A percentile compares a stretch with the other conserved stretches of the same genome.
Conservation (phyloP, 225 moss, liverwort and hornwort genomes). For the Straminergon stramineum region DNA sequence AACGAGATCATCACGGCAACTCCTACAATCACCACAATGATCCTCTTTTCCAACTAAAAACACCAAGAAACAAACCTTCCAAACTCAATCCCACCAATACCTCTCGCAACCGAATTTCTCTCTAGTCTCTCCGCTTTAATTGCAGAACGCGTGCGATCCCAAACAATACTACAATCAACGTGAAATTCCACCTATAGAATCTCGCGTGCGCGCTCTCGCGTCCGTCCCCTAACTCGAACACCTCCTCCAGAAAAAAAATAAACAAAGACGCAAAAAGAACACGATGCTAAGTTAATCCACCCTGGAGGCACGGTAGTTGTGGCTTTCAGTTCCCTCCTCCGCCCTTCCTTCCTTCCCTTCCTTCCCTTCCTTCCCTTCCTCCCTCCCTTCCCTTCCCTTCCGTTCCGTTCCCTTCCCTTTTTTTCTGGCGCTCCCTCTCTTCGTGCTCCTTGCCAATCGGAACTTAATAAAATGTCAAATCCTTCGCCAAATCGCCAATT, state of each 20-base stretch:
- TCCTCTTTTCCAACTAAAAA: neutral
- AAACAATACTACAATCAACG: neutral
- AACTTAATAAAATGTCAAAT: neutral
- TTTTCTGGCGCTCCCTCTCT: neutral
- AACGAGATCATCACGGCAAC: neutral
- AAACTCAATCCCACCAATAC: neutral
- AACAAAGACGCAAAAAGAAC: neutral
- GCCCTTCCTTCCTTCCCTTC: neutral
- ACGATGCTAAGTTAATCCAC: neutral
- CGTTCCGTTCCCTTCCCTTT: neutral
- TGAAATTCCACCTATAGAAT: neutral
- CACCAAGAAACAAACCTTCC: neutral
- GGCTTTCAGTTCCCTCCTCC: neutral
- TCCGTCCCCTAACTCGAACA: neutral
- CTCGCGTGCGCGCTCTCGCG: neutral
- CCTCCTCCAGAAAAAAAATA: neutral
- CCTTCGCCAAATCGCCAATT: slow-evolving; percentile 5
- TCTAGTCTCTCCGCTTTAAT: neutral
- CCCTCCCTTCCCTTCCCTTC: neutral
- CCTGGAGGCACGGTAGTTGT: neutral
- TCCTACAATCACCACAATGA: neutral
- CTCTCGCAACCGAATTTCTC: neutral
- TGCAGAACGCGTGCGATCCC: slow-evolving; percentile 2
- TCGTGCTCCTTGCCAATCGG: neutral
- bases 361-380: neutral